These are phyloP conservation scores for Pascua sp. DNA, from an alignment of 1,284 basidiomycete genomes.

Conservation along the genomic window DNA sequence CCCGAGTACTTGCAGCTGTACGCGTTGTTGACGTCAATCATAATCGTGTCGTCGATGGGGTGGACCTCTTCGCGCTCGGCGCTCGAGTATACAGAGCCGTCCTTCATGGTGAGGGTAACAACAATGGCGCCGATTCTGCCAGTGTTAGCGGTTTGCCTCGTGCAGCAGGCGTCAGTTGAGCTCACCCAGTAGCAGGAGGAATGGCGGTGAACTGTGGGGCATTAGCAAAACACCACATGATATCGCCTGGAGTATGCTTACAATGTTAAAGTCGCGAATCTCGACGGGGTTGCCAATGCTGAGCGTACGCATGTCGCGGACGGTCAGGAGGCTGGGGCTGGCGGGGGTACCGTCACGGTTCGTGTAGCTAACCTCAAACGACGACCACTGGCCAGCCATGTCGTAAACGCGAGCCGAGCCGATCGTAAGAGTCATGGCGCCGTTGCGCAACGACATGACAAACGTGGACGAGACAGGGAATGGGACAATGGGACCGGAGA, in stretches of 20 bases:
- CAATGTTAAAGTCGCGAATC: slow-evolving; percentile 3
- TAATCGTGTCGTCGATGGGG: slow-evolving; percentile 13
- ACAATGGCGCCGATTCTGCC: slow-evolving; percentile 3
- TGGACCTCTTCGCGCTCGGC: slow-evolving; percentile 7
- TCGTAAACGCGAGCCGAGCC: slow-evolving; percentile 12
- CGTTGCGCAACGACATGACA: slow-evolving; percentile 9
- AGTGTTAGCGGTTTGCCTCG: neutral
- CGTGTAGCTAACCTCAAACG: slow-evolving; percentile 10
- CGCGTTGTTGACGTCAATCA: slow-evolving; percentile 9
- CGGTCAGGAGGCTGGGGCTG: slow-evolving; percentile 1
- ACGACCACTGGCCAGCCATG: slow-evolving; percentile 13
- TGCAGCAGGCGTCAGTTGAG: neutral
- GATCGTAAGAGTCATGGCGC: slow-evolving; percentile 2
- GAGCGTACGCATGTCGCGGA: slow-evolving; percentile 1
- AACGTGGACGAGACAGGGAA: slow-evolving; percentile 13
- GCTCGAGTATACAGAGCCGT: slow-evolving; percentile 9
- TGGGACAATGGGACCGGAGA: slow-evolving; percentile 12
- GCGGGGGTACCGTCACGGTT: slow-evolving; percentile 13
- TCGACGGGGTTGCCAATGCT: slow-evolving; percentile 12
- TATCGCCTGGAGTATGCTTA: too few species aligned
- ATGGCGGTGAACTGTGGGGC: too few species aligned
- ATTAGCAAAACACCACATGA: neutral
- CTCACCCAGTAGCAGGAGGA: neutral
- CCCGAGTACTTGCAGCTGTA: slow-evolving; percentile 14
- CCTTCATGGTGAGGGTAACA: slow-evolving; percentile 8